These are phyloP conservation scores for Fonsecaea monophora DNA, from an alignment of 2,329 filamentous ascomycete species.

Conservation along the genomic window DNA sequence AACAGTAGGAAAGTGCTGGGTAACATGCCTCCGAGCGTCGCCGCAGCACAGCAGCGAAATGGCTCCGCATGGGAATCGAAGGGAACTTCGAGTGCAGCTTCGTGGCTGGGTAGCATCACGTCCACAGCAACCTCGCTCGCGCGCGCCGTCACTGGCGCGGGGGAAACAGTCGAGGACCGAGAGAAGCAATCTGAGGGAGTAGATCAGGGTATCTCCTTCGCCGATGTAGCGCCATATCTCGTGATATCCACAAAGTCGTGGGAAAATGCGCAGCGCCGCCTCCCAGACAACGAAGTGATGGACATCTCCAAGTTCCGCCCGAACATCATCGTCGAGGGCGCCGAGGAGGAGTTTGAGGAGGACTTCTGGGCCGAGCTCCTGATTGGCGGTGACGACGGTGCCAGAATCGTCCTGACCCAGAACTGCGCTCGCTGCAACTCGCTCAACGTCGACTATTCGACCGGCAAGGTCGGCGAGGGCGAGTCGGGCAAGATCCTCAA, in stretches of 20 bases:
- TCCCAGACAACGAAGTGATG: slow-evolving; percentile 60
- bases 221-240: slow-evolving; percentile 77
- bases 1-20: slow-evolving; percentile 68
- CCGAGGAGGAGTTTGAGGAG: slow-evolving; percentile 66
- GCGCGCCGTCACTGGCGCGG: slow-evolving; percentile 15
- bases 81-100: slow-evolving; percentile 13
- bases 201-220: slow-evolving; percentile 68
- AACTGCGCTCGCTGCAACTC: slow-evolving; percentile 74
- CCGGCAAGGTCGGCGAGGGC: slow-evolving; percentile 64
- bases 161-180: background rate
- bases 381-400: slow-evolving; percentile 43
- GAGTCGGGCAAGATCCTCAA: slow-evolving; percentile 70
- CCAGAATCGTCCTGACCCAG: slow-evolving; percentile 65
- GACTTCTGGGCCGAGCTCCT: slow-evolving; percentile 73
- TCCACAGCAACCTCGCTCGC: slow-evolving; percentile 29
- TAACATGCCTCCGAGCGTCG: slow-evolving; percentile 58
- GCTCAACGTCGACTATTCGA: slow-evolving; percentile 74
- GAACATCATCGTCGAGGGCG: slow-evolving; percentile 72
- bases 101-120: slow-evolving; percentile 35
- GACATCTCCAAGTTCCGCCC: slow-evolving; percentile 74
- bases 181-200: slow-evolving; percentile 41
- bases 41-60: slow-evolving; percentile 35
- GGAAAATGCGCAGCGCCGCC: slow-evolving; percentile 55
- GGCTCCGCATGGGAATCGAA: background rate
- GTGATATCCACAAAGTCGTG: slow-evolving; percentile 74